Base-by-base conservation (phyloP, 2,329 filamentous ascomycete species). In the Fusarium anguioides region DNA sequence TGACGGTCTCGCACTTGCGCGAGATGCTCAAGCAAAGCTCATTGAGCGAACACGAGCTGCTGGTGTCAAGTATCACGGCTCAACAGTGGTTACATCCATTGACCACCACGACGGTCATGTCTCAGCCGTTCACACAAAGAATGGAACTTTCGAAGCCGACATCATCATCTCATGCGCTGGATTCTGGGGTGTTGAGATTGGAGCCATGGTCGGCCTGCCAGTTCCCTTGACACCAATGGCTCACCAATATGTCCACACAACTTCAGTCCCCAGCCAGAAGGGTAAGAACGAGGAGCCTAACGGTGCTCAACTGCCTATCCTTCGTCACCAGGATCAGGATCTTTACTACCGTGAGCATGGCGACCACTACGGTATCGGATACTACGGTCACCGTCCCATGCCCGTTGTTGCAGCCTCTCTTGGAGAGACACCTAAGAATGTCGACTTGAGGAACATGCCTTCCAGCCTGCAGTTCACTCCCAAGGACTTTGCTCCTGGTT, bases 291-390 rank as follows among this genome's bases (percentile, higher is more conserved):
- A 64, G 4, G 61, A 61, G 2, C 77, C 81, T 5, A 84, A 86
- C 60, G 83, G 82, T 7, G 87, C 86, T 0, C 76, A 67, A 2
- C 75, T 87, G 1, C 87, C 88, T 0, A 90, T 90, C 21, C 76
- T 90, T 3, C 82, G 87, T 4, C 82, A 89, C 65, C 88, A 90
- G 67, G 87, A 90, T 62, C 82, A 86, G 52, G 86, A 89, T 60
- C 80, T 90, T 2, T 90, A 90, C 75, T 90, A 87, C 69, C 84
- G 87, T 10, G 87, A 89, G 71, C 87, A 89, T 64, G 88, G 87
- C 6, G 86, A 88, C 21, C 83, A 84, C 46, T 84, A 83, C 57
- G 87, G 87, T 10, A 89, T 90, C 62, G 87, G 87, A 9, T 90
- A 84, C 71, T 90, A 90, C 68, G 87, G 86, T 11, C 87, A 90